These are phyloP conservation scores for Alternaria sp. DNA, from an alignment of 2,329 filamentous ascomycete species.

Conservation along the genomic window DNA sequence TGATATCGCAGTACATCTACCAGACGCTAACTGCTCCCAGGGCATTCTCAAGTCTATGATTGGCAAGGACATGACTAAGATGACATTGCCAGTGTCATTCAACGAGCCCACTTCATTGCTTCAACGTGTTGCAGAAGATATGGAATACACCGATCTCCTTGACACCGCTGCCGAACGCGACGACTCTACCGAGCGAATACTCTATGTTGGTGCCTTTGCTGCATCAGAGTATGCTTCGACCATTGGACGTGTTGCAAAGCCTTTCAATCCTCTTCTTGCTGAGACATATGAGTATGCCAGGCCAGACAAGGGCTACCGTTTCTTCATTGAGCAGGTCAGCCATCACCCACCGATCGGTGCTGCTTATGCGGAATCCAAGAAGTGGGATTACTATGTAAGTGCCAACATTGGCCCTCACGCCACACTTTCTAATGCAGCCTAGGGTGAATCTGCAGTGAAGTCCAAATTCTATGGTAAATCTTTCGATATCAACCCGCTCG, in stretches of 20 bases:
- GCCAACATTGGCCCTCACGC: neutral
- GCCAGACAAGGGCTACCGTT: slow-evolving; percentile 96
- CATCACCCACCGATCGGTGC: slow-evolving; percentile 96
- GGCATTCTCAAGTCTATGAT: slow-evolving; percentile 99
- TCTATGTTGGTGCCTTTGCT: slow-evolving; percentile 95
- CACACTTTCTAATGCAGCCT: slow-evolving; percentile 23
- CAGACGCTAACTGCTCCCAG: slow-evolving; percentile 59
- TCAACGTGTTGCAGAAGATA: slow-evolving; percentile 94
- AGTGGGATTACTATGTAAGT: slow-evolving; percentile 87
- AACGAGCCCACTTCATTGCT: slow-evolving; percentile 97
- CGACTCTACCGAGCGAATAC: slow-evolving; percentile 89
- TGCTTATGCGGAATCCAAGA: slow-evolving; percentile 88
- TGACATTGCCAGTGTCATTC: slow-evolving; percentile 97
- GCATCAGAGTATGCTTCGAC: slow-evolving; percentile 97
- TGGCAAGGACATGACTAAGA: slow-evolving; percentile 99
- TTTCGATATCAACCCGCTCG: slow-evolving; percentile 95
- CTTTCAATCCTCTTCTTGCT: slow-evolving; percentile 94
- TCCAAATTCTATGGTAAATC: slow-evolving; percentile 98
- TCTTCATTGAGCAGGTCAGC: slow-evolving; percentile 98
- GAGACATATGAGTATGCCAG: slow-evolving; percentile 97
- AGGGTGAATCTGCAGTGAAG: slow-evolving; percentile 92
- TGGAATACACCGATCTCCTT: slow-evolving; percentile 95
- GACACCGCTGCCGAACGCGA: slow-evolving; percentile 85
- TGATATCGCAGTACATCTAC: neutral
- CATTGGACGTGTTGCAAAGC: slow-evolving; percentile 95